Conservation (phyloP, 805 yeast species). For the Ogataea henricii region DNA sequence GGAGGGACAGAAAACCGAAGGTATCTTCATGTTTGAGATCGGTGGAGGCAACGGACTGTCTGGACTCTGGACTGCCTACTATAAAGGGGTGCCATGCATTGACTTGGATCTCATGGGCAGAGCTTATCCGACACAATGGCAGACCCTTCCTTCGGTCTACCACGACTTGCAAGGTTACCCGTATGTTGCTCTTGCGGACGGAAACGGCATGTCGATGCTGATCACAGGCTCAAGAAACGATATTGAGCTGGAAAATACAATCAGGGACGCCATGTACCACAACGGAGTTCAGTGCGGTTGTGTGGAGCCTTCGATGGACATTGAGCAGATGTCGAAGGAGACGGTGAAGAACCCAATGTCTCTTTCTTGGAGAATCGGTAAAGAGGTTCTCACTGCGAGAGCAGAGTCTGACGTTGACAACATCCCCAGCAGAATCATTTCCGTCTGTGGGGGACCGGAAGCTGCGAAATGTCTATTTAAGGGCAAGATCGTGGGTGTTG, state of each 20-base stretch:
- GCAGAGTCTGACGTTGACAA: slow-evolving; percentile 36
- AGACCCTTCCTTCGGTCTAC: slow-evolving; percentile 39
- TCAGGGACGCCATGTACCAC: slow-evolving; percentile 44
- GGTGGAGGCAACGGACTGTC: slow-evolving; percentile 47
- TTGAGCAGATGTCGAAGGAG: slow-evolving; percentile 29
- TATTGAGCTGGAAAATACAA: slow-evolving; percentile 38
- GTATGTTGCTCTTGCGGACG: slow-evolving; percentile 42
- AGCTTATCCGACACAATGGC: slow-evolving; percentile 48
- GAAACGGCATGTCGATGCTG: slow-evolving; percentile 42
- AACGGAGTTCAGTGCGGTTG: slow-evolving; percentile 42
- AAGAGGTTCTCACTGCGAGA: slow-evolving; percentile 40
- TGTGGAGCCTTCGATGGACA: slow-evolving; percentile 39
- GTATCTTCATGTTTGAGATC: slow-evolving; percentile 40
- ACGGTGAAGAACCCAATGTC: slow-evolving; percentile 40
- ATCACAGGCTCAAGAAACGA: slow-evolving; percentile 37
- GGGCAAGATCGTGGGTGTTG: slow-evolving; percentile 46
- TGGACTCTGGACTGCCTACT: slow-evolving; percentile 28
- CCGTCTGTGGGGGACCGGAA: slow-evolving; percentile 37
- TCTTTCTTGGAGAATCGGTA: slow-evolving; percentile 47
- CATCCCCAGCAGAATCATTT: slow-evolving; percentile 37
- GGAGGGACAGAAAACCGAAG: slow-evolving; percentile 33
- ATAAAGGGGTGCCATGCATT: slow-evolving; percentile 28
- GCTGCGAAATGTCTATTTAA: slow-evolving; percentile 37
- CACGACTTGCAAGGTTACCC: slow-evolving; percentile 47
- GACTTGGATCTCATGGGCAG: slow-evolving; percentile 50